Evolutionary conservation across 2,329 filamentous ascomycete species (phyloP), one percentile per base, ranked within the genome.

Genomic region (Microdochium trichocladiopsis): DNA sequence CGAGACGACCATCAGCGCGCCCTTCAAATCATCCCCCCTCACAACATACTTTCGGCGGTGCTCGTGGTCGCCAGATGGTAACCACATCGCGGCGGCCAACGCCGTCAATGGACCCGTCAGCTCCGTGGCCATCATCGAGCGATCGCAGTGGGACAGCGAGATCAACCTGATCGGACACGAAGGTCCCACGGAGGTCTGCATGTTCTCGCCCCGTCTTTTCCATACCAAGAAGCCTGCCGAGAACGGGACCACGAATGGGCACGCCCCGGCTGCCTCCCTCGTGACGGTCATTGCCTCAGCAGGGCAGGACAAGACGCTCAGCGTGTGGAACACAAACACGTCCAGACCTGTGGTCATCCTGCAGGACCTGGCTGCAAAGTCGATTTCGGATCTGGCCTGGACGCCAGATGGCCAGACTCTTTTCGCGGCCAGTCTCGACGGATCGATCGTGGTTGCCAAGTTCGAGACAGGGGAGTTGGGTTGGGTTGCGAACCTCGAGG

Each of bases 91-190:
- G 3, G 94, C 94, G 3, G 90, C 94, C 6, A 99, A 99, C 67
- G 92, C 94, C 0, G 92, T 96, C 21, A 99, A 99, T 65, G 94
- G 94, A 0, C 95, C 94, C 2, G 94, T 99, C 23, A 96, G 90
- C 72, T 96, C 93, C 1, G 93, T 97, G 28, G 93, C 94, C 4
- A 97, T 99, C 53, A 90, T 99, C 52, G 91, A 94, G 64, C 87
- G 94, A 60, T 87, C 89, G 18, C 82, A 83, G 36, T 99, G 95
- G 94, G 91, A 96, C 63, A 91, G 90, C 57, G 91, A 99, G 63
- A 97, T 97, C 72, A 96, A 96, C 66, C 71, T 99, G 55, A 96
- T 99, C 55, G 94, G 94, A 9, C 94, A 99, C 66, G 94, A 99
- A 75, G 93, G 90, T 0, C 94, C 94, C 0, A 94, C 95, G 0